These are phyloP conservation scores for Triadica sebifera DNA, from an alignment of 345 rosid genomes.

Conservation along the genomic window DNA sequence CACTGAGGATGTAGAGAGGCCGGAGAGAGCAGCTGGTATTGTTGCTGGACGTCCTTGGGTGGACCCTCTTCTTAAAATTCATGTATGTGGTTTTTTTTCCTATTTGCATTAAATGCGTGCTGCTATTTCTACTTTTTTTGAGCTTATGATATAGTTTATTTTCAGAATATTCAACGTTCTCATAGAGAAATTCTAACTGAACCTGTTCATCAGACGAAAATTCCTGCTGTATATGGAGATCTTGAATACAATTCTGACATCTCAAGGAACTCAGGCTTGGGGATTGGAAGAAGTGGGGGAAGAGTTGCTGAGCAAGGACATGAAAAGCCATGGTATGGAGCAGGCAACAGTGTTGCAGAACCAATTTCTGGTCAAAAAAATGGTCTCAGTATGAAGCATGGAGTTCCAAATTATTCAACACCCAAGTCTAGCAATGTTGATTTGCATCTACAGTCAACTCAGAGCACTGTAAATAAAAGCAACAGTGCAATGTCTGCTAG, in stretches of 20 bases:
- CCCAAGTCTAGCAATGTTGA: constrained; percentile 47
- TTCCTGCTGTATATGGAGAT: constrained; percentile 47
- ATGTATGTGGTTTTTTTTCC: constrained; percentile 38
- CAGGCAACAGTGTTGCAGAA: constrained; percentile 48
- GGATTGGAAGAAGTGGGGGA: constrained; percentile 50
- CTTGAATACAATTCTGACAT: constrained; percentile 62
- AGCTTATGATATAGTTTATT: constrained; percentile 22
- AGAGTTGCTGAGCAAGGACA: constrained; percentile 57
- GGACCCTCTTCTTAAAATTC: constrained; percentile 54
- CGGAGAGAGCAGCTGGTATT: constrained; percentile 44
- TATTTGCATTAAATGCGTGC: background rate
- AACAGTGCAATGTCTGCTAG: constrained; percentile 49
- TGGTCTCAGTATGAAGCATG: constrained; percentile 55
- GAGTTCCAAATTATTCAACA: constrained; percentile 42
- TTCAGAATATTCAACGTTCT: constrained; percentile 49
- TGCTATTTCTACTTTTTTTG: constrained; percentile 5
- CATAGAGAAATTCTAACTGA: constrained; percentile 52
- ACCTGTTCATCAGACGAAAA: constrained; percentile 53
- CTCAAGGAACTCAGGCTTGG: constrained; percentile 48
- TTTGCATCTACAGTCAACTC: constrained; percentile 33
- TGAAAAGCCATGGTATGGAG: constrained; percentile 59
- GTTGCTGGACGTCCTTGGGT: constrained; percentile 52
- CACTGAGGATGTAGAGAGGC: constrained; percentile 47
- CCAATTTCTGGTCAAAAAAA: constrained; percentile 57
- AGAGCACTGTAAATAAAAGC: constrained; percentile 41